phyloP scores from a whole-genome alignment of 2,329 filamentous ascomycete genomes.

The Mariannaea sp. region DNA sequence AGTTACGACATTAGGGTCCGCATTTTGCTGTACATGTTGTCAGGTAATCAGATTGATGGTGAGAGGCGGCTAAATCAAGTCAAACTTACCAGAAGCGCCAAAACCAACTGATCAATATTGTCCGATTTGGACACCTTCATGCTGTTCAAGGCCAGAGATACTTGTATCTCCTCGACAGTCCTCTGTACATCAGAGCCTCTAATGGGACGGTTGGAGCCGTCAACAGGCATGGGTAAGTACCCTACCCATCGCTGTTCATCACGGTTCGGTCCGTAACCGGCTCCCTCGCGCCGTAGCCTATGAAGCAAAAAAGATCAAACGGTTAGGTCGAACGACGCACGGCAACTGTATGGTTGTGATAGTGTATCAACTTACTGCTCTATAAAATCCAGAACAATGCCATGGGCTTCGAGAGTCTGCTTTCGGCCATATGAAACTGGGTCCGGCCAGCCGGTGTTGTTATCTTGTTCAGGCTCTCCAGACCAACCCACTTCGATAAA shows the following conservation, averaged over 20 bases:
- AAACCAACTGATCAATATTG: slow-evolving; percentile 58
- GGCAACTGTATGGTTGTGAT: neutral
- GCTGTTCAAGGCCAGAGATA: slow-evolving; percentile 66
- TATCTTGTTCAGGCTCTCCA: slow-evolving; percentile 61
- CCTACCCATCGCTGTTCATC: slow-evolving; percentile 41
- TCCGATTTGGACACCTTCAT: slow-evolving; percentile 57
- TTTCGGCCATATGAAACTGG: slow-evolving; percentile 65
- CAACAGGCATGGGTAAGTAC: slow-evolving; percentile 32
- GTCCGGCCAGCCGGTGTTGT: slow-evolving; percentile 62
- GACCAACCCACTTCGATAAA: slow-evolving; percentile 70
- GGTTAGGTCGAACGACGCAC: slow-evolving; percentile 16
- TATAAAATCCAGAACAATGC: slow-evolving; percentile 75
- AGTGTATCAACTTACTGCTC: slow-evolving; percentile 58
- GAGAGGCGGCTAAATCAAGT: neutral
- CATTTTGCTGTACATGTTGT: slow-evolving; percentile 48
- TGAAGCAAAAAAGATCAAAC: no score
- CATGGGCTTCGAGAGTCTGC: slow-evolving; percentile 66
- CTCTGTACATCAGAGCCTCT: slow-evolving; percentile 47
- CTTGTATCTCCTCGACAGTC: slow-evolving; percentile 66
- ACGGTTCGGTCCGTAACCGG: slow-evolving; percentile 43
- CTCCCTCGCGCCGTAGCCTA: slow-evolving; percentile 46
- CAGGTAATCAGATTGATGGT: slow-evolving; percentile 22
- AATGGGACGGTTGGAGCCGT: slow-evolving; percentile 28
- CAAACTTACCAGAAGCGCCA: slow-evolving; percentile 66
- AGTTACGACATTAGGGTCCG: slow-evolving; percentile 51